phyloP scores from a whole-genome alignment of 192 early-diverging fungal genomes.

The Mortierella alpina region DNA sequence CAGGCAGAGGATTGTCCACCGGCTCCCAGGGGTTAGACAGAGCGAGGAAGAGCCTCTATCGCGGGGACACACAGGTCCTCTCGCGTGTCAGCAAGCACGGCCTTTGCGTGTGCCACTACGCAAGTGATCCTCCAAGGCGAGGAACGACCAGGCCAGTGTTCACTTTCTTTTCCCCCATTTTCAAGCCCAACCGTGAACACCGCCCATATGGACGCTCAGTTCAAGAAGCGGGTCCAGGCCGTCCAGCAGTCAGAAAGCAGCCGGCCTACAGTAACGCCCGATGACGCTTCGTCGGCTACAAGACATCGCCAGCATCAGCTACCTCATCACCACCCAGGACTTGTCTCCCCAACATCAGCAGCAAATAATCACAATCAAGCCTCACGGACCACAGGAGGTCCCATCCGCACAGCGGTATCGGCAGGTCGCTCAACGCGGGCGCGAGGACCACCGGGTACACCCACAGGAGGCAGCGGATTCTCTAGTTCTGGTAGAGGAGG shows the following conservation, averaged over 20 bases:
- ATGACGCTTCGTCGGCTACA: conserved; percentile 8
- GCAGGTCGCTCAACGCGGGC: conserved; percentile 17
- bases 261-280: background rate
- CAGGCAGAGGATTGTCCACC: no score
- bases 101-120: no score
- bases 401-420: conserved; percentile 9
- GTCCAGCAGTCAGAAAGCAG: conserved; percentile 9
- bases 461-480: background rate
- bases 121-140: no score
- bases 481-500: no score
- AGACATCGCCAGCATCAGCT: background rate
- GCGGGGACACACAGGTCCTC: no score
- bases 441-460: conserved; percentile 4
- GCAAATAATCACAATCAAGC: background rate
- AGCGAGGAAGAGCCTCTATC: no score
- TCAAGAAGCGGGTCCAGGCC: conserved; percentile 30
- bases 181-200: background rate
- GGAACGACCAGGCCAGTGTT: background rate
- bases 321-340: conserved; percentile 4
- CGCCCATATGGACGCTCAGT: conserved; percentile 12
- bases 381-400: conserved; percentile 7
- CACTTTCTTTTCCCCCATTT: background rate
- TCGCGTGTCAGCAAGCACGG: no score
- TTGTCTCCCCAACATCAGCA: background rate
- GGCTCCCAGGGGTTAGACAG: no score